Conservation (phyloP, 148 eudicot species). For the Rhododendron ovatum region DNA sequence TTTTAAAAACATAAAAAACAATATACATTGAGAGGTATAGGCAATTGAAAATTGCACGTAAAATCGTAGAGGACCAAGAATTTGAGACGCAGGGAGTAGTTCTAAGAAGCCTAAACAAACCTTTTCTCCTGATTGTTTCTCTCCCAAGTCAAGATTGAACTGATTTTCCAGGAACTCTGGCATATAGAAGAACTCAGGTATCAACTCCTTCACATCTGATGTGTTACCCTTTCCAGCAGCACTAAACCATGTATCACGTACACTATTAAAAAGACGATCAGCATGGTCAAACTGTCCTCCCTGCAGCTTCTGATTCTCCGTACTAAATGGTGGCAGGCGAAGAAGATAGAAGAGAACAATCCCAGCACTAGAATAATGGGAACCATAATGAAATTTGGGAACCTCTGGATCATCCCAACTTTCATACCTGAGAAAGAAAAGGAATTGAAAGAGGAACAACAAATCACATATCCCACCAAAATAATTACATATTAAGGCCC, state of each 20-base stretch:
- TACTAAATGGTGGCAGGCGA: conserved; percentile 90
- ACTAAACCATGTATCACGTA: conserved; percentile 90
- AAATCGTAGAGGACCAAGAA: too few relatives aligned
- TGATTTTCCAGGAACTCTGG: conserved; percentile 91
- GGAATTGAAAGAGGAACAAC: neutral
- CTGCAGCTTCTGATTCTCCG: conserved; percentile 91
- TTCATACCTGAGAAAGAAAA: conserved; percentile 55
- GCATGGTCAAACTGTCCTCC: conserved; percentile 99
- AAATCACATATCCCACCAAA: neutral
- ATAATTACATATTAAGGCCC: neutral
- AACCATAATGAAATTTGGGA: conserved; percentile 98
- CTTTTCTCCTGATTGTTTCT: conserved; percentile 99
- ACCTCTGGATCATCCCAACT: conserved; percentile 99
- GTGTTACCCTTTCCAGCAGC: conserved; percentile 99
- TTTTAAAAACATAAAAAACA: too few relatives aligned
- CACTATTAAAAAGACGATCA: conserved; percentile 93
- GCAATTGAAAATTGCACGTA: too few relatives aligned
- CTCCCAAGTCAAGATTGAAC: conserved; percentile 90
- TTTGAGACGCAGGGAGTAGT: neutral
- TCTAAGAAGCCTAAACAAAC: conserved; percentile 30
- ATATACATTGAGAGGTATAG: too few relatives aligned
- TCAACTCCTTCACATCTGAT: conserved; percentile 96
- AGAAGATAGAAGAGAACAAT: conserved; percentile 95
- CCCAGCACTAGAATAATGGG: conserved; percentile 99
- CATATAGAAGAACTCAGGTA: conserved; percentile 97